phyloP scores from a whole-genome alignment of 208 protist genomes.

The Leishmania turanica region DNA sequence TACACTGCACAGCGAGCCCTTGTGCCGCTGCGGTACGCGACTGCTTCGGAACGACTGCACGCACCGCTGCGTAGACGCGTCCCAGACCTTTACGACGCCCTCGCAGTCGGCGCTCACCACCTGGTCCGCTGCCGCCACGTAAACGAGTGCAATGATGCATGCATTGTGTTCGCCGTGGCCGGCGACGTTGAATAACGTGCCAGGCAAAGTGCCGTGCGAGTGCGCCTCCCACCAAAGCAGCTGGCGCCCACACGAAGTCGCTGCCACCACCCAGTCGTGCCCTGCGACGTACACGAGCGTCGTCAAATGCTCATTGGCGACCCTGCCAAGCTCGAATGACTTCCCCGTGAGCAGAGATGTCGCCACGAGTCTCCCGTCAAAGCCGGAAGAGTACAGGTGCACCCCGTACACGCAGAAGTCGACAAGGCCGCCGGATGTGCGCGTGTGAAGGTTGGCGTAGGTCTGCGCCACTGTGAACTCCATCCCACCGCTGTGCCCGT shows the following conservation, averaged over 20 bases:
- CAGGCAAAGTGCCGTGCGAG: slow-evolving; percentile 36
- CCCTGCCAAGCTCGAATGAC: slow-evolving; percentile 16
- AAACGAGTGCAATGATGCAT: slow-evolving; percentile 56
- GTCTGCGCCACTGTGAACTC: slow-evolving; percentile 36
- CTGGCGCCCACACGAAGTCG: slow-evolving; percentile 30
- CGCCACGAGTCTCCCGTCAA: slow-evolving; percentile 57
- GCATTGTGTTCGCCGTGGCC: slow-evolving; percentile 36
- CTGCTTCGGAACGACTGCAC: slow-evolving; percentile 61
- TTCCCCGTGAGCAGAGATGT: slow-evolving; percentile 48
- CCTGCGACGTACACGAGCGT: slow-evolving; percentile 22
- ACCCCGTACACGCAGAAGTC: slow-evolving; percentile 65
- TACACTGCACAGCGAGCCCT: not conserved
- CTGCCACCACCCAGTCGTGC: slow-evolving; percentile 31
- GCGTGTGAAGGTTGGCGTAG: slow-evolving; percentile 44
- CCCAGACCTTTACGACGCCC: slow-evolving; percentile 85
- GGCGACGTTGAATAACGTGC: slow-evolving; percentile 36
- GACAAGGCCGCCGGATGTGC: slow-evolving; percentile 52
- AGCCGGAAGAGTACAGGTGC: slow-evolving; percentile 59
- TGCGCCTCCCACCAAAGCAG: slow-evolving; percentile 65
- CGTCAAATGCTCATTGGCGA: slow-evolving; percentile 24
- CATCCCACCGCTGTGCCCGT: slow-evolving; percentile 20
- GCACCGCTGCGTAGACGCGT: slow-evolving; percentile 70
- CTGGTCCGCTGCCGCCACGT: slow-evolving; percentile 58
- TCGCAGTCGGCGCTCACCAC: slow-evolving; percentile 70
- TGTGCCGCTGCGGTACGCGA: slow-evolving; percentile 4